Conservation (phyloP, 306 rosid genomes). For the Ochetophila trinervis region DNA sequence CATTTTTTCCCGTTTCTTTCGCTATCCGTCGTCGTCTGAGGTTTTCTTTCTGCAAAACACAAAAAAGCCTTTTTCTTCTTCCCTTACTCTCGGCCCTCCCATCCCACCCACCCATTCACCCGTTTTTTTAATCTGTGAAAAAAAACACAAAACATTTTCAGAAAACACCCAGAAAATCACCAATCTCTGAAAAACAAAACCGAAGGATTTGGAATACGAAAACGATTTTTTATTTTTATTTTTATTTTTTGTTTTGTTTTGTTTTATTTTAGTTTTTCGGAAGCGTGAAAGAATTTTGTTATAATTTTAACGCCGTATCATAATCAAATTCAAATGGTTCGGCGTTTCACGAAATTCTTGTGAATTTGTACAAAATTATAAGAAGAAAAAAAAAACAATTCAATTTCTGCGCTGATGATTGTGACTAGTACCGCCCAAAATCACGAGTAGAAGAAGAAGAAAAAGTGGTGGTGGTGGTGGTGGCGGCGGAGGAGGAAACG, state of each 20-base stretch:
- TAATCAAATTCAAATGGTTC: background rate
- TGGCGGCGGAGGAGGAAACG: conserved; percentile 11
- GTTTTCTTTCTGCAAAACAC: background rate
- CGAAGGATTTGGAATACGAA: too few relatives aligned
- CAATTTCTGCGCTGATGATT: background rate
- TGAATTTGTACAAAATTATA: background rate
- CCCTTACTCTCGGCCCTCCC: background rate
- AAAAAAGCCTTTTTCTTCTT: background rate
- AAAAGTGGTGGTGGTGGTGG: conserved; percentile 25
- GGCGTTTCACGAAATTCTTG: conserved; percentile 1
- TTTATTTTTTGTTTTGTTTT: too few relatives aligned
- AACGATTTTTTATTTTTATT: too few relatives aligned
- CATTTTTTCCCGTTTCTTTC: conserved; percentile 7
- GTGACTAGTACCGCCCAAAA: background rate
- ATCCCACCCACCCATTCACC: background rate
- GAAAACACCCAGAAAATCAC: background rate
- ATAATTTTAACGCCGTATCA: background rate
- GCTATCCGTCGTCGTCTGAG: conserved; percentile 8
- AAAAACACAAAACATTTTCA: background rate
- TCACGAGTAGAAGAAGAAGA: background rate
- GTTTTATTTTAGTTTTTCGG: background rate
- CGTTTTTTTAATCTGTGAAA: background rate
- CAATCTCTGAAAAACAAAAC: background rate
- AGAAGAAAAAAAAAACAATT: background rate
- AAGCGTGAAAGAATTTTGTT: background rate